These are phyloP conservation scores for Chaetoceros tenuissimus DNA, from an alignment of 108 stramenopile genomes.

Conservation along the genomic window DNA sequence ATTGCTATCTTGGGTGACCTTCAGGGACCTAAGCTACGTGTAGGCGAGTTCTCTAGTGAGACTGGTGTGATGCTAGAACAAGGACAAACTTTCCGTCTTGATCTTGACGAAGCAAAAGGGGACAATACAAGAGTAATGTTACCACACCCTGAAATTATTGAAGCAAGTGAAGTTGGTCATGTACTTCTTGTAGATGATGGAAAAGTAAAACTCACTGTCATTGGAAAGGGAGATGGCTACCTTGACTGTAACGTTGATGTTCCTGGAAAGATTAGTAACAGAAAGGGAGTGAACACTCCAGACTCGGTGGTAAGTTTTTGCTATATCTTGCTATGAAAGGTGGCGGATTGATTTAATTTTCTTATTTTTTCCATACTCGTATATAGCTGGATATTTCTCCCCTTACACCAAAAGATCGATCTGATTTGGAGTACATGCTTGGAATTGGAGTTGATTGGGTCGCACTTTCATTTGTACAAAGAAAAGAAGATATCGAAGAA, in stretches of 20 bases:
- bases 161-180: slow-evolving; percentile 80
- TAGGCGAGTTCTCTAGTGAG: slow-evolving; percentile 78
- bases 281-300: slow-evolving; percentile 93
- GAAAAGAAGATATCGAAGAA: slow-evolving; percentile 83
- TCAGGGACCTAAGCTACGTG: slow-evolving; percentile 93
- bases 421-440: slow-evolving; percentile 84
- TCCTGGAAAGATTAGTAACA: slow-evolving; percentile 80
- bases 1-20: slow-evolving; percentile 91
- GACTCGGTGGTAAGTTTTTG: no score
- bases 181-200: slow-evolving; percentile 91
- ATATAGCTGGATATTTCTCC: slow-evolving; percentile 90
- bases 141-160: slow-evolving; percentile 93
- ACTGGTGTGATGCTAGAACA: slow-evolving; percentile 53
- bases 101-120: slow-evolving; percentile 75
- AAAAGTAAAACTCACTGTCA: slow-evolving; percentile 86
- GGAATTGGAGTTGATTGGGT: slow-evolving; percentile 92
- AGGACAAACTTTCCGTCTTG: slow-evolving; percentile 86
- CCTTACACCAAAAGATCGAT: slow-evolving; percentile 86
- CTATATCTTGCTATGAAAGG: no score
- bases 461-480: slow-evolving; percentile 92
- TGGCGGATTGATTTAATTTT: no score
- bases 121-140: slow-evolving; percentile 76
- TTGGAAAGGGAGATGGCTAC: slow-evolving; percentile 65
- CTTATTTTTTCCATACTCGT: no score
- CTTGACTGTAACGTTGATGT: slow-evolving; percentile 84